Evolutionary conservation across 2,329 filamentous ascomycete species (phyloP).

Genomic region (Xylaria sp.): DNA sequence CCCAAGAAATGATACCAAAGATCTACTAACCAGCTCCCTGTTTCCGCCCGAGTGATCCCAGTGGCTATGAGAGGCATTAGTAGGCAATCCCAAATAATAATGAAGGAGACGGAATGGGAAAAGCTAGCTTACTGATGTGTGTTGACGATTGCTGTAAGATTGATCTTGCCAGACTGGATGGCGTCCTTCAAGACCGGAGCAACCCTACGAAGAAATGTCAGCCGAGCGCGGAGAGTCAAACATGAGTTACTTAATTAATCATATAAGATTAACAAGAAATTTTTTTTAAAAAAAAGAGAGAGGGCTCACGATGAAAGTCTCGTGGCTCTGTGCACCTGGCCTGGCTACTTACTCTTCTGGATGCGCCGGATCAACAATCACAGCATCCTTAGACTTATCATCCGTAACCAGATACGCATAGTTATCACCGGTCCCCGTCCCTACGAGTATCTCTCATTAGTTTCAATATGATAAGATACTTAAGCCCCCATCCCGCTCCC

Average conservation of each 20-base stretch:
- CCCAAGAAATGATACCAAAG: neutral
- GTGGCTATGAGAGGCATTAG: constrained; percentile 68
- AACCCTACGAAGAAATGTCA: constrained; percentile 59
- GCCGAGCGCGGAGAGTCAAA: neutral
- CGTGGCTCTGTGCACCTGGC: neutral
- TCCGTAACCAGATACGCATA: constrained; percentile 87
- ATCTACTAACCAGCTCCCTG: constrained; percentile 73
- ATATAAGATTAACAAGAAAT: neutral
- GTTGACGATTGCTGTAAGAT: constrained; percentile 90
- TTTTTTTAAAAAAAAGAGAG: no score
- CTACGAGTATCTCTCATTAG: constrained; percentile 54
- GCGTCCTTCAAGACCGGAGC: constrained; percentile 76
- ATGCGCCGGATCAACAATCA: constrained; percentile 84
- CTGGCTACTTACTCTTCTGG: constrained; percentile 72
- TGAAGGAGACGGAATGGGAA: neutral
- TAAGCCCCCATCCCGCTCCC: neutral
- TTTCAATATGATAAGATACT: neutral
- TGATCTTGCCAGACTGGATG: constrained; percentile 76
- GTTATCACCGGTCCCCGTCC: constrained; percentile 82
- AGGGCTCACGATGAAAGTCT: neutral
- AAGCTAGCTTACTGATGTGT: constrained; percentile 85
- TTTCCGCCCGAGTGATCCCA: constrained; percentile 97
- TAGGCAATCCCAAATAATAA: constrained; percentile 5
- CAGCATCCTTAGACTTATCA: constrained; percentile 79
- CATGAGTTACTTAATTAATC: neutral